These are phyloP conservation scores for Mucor ambiguus DNA, from an alignment of 371 early-diverging fungal species.

Conservation along the genomic window DNA sequence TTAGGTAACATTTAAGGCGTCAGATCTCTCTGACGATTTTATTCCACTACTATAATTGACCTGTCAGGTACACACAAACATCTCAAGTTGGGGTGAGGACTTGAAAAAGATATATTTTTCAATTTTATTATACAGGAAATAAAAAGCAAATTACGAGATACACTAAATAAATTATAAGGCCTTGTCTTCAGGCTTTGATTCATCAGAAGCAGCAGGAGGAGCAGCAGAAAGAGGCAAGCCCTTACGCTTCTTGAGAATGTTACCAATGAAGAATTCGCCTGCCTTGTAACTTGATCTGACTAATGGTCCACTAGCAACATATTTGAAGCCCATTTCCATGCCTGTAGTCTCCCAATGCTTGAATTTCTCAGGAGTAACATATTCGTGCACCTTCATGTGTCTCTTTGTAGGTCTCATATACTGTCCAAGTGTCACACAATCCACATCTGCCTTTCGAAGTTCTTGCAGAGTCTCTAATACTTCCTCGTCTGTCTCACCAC, in stretches of 20 bases:
- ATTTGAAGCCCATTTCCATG: constrained; percentile 89
- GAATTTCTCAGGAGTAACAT: constrained; percentile 93
- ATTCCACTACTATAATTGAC: not conserved
- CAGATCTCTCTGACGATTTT: not conserved
- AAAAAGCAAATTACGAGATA: not conserved
- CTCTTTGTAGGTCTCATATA: constrained; percentile 99
- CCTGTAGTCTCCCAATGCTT: constrained; percentile 88
- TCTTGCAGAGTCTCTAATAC: constrained; percentile 88
- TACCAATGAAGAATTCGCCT: constrained; percentile 96
- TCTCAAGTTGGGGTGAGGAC: not conserved
- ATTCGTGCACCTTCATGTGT: constrained; percentile 97
- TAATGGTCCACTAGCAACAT: constrained; percentile 95
- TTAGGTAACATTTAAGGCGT: constrained; percentile 2
- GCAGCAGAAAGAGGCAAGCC: constrained; percentile 32
- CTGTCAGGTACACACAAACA: not conserved
- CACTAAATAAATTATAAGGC: constrained; percentile 3
- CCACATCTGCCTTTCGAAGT: constrained; percentile 85
- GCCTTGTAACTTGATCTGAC: constrained; percentile 97
- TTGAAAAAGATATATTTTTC: not conserved
- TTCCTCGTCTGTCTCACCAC: constrained; percentile 95
- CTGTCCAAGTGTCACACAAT: constrained; percentile 97
- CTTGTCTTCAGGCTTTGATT: constrained; percentile 3
- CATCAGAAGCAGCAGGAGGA: not conserved
- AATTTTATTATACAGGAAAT: constrained; percentile 1
- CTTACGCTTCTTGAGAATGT: constrained; percentile 70